Evolutionary conservation across 2,329 filamentous ascomycete genomes (phyloP).

Genomic region (Fusarium dimerum): DNA sequence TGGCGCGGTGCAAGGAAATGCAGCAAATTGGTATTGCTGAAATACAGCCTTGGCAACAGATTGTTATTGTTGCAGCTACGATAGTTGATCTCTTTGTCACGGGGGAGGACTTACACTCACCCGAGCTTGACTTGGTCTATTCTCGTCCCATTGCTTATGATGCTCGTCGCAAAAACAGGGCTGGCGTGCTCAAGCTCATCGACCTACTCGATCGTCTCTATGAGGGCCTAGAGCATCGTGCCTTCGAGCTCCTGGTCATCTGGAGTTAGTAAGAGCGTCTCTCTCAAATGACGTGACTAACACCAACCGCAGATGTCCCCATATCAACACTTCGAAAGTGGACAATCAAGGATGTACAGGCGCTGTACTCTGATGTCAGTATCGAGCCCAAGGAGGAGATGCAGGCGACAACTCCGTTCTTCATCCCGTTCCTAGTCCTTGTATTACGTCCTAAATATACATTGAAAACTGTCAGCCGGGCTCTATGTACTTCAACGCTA

Average conservation of each 20-base stretch:
- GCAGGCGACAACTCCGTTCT: neutral
- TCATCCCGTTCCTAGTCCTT: slow-evolving; percentile 5
- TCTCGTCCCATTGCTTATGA: neutral
- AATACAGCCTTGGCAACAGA: neutral
- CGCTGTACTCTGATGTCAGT: neutral
- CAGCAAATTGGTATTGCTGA: too few species aligned
- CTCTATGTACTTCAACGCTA: neutral
- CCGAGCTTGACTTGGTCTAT: neutral
- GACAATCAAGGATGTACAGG: neutral
- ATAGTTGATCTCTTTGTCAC: neutral
- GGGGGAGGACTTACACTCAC: neutral
- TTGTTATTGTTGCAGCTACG: neutral
- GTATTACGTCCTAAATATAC: neutral
- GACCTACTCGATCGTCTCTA: neutral
- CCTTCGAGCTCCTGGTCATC: slow-evolving; percentile 3
- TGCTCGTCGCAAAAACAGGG: neutral
- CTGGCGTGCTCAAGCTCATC: neutral
- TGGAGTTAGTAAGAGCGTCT: neutral
- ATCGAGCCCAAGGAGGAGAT: slow-evolving; percentile 3
- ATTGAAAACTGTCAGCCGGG: neutral
- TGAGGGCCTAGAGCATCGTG: neutral
- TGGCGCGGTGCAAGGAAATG: too few species aligned
- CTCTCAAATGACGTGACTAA: neutral
- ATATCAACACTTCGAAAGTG: neutral
- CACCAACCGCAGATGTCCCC: neutral